Percentiles rank a stretch among this genome's conserved stretches.
These are phyloP conservation scores for Ophiostoma triangulosporum DNA, from an alignment of 2,329 filamentous ascomycete species.

Conservation along the genomic window DNA sequence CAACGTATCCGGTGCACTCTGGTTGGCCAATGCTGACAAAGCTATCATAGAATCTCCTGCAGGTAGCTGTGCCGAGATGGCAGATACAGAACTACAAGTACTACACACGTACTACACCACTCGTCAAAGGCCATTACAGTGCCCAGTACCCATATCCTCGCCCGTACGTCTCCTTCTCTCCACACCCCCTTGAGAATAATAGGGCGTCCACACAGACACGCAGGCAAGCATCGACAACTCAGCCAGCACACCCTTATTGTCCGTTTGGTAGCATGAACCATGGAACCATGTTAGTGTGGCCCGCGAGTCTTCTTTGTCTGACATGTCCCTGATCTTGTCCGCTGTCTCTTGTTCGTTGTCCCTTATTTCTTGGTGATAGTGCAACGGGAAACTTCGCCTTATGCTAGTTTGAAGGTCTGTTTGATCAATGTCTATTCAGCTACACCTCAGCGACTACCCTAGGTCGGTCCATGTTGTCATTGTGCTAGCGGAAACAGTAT, in stretches of 20 bases:
- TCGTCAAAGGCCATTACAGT: too few species aligned
- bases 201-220: conserved; percentile 5
- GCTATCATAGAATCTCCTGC: neutral
- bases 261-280: neutral
- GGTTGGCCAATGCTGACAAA: neutral
- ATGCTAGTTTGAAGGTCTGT: too few species aligned
- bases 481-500: too few species aligned
- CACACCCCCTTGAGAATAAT: conserved; percentile 7
- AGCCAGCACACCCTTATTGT: conserved; percentile 3
- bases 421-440: too few species aligned
- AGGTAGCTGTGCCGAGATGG: too few species aligned
- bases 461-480: too few species aligned
- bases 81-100: too few species aligned
- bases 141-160: neutral
- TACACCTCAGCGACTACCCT: too few species aligned
- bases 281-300: neutral
- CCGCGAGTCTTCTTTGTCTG: neutral
- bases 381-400: too few species aligned
- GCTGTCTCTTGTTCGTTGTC: neutral
- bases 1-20: neutral
- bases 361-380: neutral
- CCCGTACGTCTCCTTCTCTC: neutral
- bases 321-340: neutral
- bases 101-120: too few species aligned
- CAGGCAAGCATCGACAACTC: neutral